These are phyloP conservation scores for Cadophora sp. DNA, from an alignment of 2,329 filamentous ascomycete genomes.

Conservation along the genomic window DNA sequence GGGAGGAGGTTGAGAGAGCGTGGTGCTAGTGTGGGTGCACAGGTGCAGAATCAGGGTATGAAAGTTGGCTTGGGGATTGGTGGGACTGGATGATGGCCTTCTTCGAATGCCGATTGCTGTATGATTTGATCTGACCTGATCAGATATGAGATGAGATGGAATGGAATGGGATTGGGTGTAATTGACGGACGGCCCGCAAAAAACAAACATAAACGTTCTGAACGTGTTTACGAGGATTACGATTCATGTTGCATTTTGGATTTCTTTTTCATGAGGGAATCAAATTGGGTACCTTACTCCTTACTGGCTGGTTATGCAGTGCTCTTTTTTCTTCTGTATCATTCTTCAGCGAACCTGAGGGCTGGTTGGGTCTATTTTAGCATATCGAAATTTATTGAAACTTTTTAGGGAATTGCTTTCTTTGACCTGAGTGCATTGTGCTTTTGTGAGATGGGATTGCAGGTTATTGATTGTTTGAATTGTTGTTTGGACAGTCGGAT, in stretches of 20 bases:
- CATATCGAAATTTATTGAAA: conserved; percentile 3
- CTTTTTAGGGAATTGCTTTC: background rate
- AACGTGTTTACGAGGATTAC: conserved; percentile 10
- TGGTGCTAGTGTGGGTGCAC: conserved; percentile 50
- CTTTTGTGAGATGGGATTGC: no score
- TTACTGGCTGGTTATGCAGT: background rate
- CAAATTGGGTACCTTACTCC: no score
- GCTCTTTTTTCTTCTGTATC: conserved; percentile 4
- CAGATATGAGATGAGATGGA: background rate
- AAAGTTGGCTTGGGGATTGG: conserved; percentile 29
- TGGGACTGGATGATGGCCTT: background rate
- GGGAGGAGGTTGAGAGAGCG: conserved; percentile 84
- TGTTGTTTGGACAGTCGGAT: no score
- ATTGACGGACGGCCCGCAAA: background rate
- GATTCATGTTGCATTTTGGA: conserved; percentile 13
- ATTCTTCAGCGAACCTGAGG: background rate
- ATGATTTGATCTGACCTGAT: background rate
- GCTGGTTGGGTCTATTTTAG: background rate
- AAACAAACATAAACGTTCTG: background rate
- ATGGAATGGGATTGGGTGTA: no score
- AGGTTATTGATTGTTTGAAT: no score
- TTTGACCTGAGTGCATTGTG: background rate
- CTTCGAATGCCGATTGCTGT: no score
- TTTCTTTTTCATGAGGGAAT: background rate
- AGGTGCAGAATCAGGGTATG: conserved; percentile 4